Conservation (phyloP, 305 asterid genomes). For the Fraxinus latifolia region DNA sequence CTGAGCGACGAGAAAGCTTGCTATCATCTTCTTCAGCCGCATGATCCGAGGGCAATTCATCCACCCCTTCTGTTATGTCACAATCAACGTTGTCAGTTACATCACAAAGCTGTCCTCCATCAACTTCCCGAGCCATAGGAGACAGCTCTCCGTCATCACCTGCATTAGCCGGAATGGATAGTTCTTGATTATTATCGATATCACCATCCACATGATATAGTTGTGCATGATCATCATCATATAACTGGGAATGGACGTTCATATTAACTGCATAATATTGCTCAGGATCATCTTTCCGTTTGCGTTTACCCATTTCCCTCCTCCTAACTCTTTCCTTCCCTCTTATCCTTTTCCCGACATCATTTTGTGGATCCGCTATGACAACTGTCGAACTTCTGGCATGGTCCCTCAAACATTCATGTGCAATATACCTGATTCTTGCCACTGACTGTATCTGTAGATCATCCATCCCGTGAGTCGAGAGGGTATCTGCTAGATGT, state of each 20-base stretch:
- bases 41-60: conserved; percentile 14
- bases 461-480: conserved; percentile 87
- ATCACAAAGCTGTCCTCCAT: conserved; percentile 45
- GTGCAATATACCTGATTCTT: conserved; percentile 65
- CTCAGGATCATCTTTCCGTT: conserved; percentile 62
- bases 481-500: conserved; percentile 62
- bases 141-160: conserved; percentile 23
- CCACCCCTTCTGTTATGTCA: background rate
- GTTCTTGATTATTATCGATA: conserved; percentile 30
- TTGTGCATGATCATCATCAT: conserved; percentile 31
- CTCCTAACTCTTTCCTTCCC: conserved; percentile 88
- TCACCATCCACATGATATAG: conserved; percentile 40
- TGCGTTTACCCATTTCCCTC: conserved; percentile 62
- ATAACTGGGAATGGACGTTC: conserved; percentile 34
- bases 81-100: conserved; percentile 35
- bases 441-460: conserved; percentile 66
- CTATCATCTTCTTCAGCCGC: conserved; percentile 31
- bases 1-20: conserved; percentile 36
- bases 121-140: conserved; percentile 35
- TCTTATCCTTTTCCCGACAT: conserved; percentile 50
- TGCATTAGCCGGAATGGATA: conserved; percentile 29
- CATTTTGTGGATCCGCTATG: conserved; percentile 43
- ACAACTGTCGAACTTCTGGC: conserved; percentile 39
- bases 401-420: conserved; percentile 76
- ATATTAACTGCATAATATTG: conserved; percentile 38